These are phyloP conservation scores for Paspalum notatum DNA, from an alignment of 176 grass and related monocot species.

Conservation along the genomic window DNA sequence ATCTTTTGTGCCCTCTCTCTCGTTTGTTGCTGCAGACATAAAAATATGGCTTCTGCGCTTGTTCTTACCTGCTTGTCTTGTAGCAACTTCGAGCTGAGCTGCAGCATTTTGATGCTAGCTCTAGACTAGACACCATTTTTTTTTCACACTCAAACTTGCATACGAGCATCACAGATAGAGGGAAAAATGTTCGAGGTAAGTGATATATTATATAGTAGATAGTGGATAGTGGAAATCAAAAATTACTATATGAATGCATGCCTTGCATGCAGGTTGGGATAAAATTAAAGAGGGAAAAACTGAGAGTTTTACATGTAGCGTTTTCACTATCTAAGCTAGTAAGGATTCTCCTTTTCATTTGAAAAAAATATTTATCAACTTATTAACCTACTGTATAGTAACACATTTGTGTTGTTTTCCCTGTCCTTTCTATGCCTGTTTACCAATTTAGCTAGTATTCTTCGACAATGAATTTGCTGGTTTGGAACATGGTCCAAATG, in stretches of 20 bases:
- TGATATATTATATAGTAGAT: no score
- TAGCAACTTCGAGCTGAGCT: slow-evolving; percentile 35
- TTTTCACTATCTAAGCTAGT: background rate
- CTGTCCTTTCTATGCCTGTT: background rate
- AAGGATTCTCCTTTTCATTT: slow-evolving; percentile 7
- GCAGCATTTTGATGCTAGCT: slow-evolving; percentile 34
- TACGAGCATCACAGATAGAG: background rate
- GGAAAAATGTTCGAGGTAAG: background rate
- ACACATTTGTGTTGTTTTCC: background rate
- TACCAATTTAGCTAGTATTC: slow-evolving; percentile 6
- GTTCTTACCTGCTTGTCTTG: slow-evolving; percentile 61
- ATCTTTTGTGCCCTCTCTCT: slow-evolving; percentile 42
- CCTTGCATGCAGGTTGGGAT: background rate
- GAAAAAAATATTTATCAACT: background rate
- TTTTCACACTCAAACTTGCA: slow-evolving; percentile 3
- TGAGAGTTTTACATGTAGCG: background rate
- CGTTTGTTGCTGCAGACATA: slow-evolving; percentile 29
- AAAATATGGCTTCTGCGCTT: slow-evolving; percentile 38
- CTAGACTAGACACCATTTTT: background rate
- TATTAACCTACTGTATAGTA: slow-evolving; percentile 15
- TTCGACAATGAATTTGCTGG: background rate
- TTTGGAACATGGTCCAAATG: slow-evolving; percentile 4
- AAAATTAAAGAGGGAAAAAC: background rate
- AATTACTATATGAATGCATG: background rate
- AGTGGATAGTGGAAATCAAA: background rate